Conservation (phyloP, 2,329 filamentous ascomycete species). For the Dactylellina cionopaga region DNA sequence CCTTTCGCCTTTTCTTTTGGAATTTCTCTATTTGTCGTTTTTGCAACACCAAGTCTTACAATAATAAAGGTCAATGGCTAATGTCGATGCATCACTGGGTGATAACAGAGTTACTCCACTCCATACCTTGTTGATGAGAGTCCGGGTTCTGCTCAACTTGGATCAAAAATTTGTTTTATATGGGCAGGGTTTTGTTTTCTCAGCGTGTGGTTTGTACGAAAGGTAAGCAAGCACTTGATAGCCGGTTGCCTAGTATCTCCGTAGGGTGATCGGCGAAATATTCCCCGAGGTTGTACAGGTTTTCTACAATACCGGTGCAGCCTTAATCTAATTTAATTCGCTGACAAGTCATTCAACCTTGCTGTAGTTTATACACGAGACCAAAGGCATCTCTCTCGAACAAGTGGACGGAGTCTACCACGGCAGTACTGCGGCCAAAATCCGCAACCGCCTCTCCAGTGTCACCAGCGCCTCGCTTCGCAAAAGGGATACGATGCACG, state of each 20-base stretch:
- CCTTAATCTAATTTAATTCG: not conserved
- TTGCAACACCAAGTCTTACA: not conserved
- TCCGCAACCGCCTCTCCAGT: slow-evolving; percentile 50
- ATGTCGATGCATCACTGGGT: not conserved
- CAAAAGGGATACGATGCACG: slow-evolving; percentile 36
- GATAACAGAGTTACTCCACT: slow-evolving; percentile 71
- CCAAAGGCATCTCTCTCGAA: slow-evolving; percentile 79
- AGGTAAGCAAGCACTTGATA: slow-evolving; percentile 33
- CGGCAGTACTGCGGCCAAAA: slow-evolving; percentile 51
- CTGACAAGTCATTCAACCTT: not conserved
- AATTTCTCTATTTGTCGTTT: not conserved
- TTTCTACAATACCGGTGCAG: not conserved
- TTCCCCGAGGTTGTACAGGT: slow-evolving; percentile 28
- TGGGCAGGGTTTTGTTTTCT: slow-evolving; percentile 81
- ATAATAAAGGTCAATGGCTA: slow-evolving; percentile 13
- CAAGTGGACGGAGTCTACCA: slow-evolving; percentile 70
- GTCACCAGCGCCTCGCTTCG: slow-evolving; percentile 48
- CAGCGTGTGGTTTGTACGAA: slow-evolving; percentile 75
- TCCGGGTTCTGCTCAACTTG: slow-evolving; percentile 74
- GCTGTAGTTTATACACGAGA: slow-evolving; percentile 69
- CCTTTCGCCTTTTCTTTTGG: not conserved
- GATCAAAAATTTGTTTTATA: slow-evolving; percentile 79
- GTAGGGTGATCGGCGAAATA: slow-evolving; percentile 25
- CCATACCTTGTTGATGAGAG: slow-evolving; percentile 80
- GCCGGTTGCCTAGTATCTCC: slow-evolving; percentile 26